Percentiles rank a stretch among this genome's conserved stretches.
phyloP scores from a whole-genome alignment of 495 filamentous ascomycete genomes.

The Tricharina praecox region DNA sequence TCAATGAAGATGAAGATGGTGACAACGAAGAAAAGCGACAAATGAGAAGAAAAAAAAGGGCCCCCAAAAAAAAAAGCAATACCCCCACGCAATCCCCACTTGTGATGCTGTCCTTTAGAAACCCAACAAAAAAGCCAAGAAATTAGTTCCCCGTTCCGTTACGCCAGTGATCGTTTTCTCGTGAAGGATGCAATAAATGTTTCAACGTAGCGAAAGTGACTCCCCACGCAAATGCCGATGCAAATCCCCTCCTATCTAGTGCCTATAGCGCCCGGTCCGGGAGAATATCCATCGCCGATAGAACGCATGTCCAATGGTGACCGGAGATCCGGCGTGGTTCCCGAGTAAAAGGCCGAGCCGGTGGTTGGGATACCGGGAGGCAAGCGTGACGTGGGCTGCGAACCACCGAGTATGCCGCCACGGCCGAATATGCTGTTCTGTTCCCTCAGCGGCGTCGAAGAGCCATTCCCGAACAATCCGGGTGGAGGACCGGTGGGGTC shows the following conservation, averaged over 20 bases:
- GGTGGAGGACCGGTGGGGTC: constrained; percentile 7
- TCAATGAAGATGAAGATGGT: too few relatives aligned
- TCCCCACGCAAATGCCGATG: constrained; percentile 22
- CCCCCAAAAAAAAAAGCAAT: neutral
- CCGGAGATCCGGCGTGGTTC: neutral
- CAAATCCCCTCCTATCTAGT: constrained; percentile 3
- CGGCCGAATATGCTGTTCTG: neutral
- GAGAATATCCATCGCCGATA: neutral
- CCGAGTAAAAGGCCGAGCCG: constrained; percentile 2
- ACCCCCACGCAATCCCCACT: neutral
- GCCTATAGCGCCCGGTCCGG: constrained; percentile 2
- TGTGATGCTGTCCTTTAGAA: neutral
- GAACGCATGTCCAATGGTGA: constrained; percentile 4
- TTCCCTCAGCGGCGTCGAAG: neutral
- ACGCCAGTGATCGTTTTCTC: constrained; percentile 17
- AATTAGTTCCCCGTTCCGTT: constrained; percentile 16
- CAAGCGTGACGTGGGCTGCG: neutral
- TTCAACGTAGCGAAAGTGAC: constrained; percentile 9
- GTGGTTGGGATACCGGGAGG: constrained; percentile 11
- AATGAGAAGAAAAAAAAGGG: neutral
- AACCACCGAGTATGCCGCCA: neutral
- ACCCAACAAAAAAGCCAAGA: constrained; percentile 14
- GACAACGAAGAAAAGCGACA: constrained; percentile 7
- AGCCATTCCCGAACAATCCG: neutral
- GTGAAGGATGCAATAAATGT: constrained; percentile 21